Evolutionary conservation across 257 asterid species (phyloP).

Genomic region (Solanum paucissectum): DNA sequence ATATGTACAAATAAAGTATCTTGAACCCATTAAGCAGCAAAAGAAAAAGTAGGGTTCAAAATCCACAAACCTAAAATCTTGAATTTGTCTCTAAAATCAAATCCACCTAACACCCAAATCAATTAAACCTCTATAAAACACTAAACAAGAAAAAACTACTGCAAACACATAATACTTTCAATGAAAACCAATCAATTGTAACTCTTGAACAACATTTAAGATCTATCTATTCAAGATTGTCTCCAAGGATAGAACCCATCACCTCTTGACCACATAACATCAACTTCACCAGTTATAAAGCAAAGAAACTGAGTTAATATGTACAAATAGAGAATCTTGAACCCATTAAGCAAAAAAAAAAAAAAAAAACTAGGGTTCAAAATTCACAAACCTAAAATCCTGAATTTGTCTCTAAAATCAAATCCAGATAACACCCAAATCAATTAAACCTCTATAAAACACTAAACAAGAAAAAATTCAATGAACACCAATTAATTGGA

Average conservation of each 20-base stretch:
- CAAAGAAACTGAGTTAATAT: too few species aligned
- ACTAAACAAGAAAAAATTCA: not conserved
- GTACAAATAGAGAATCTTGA: not conserved
- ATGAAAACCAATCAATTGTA: too few species aligned
- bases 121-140: not conserved
- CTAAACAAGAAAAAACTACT: too few species aligned
- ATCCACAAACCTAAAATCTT: not conserved
- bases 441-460: not conserved
- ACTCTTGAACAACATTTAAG: too few species aligned
- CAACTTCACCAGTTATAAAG: too few species aligned
- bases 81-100: not conserved
- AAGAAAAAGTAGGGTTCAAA: not conserved
- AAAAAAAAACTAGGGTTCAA: not conserved
- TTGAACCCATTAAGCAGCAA: not conserved
- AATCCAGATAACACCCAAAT: not conserved
- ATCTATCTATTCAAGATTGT: too few species aligned
- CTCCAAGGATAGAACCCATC: too few species aligned
- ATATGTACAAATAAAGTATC: not conserved
- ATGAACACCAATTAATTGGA: not conserved
- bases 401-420: not conserved
- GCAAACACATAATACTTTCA: too few species aligned
- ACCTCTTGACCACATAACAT: too few species aligned
- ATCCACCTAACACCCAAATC: not conserved
- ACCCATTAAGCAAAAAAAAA: not conserved
- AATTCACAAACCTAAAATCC: not conserved